Evolutionary conservation across 169 alveolate species (phyloP), one percentile per base, ranked within the genome.

Genomic region (Plasmodium blacklocki): DNA sequence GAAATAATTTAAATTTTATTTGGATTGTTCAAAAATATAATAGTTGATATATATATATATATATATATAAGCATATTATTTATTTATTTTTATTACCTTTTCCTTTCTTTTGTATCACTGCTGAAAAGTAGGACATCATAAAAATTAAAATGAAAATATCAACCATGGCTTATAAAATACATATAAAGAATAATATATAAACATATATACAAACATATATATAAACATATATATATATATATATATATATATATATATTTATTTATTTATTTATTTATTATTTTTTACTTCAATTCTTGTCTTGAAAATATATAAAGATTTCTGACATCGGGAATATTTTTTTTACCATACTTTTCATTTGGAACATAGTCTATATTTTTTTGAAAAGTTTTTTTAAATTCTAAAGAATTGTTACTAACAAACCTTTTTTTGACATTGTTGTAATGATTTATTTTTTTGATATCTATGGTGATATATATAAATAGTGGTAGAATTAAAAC

Each of bases 311-410:
- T 66, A 29, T 14, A 11, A 19, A 71, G 63, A 39, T 32, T 66
- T 54, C 62, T 59, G 15, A 56, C 18, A n/a, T 80, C 83, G 3
- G 71, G 68, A 8, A 32, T 21, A 52, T 54, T 52, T 58, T 47
- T 80, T 49, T 73, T 67, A 9, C 90, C 90, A 58, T 21, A 7
- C n/a, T 71, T 67, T 80, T 43, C 68, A 47, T 21, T 80, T 18
- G 49, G 19, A n/a, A 19, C 3, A 26, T 80, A 43, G 15, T 26
- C 2, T 14, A 19, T 47, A 12, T 68, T 73, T 32, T 62, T 49
- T n/a, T 80, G 83, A 29, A 80, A 29, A 29, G 70, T 67, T 15
- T 21, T n/a, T 21, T 80, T 80, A 23, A 68, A 67, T 21, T 80
- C 66, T 18, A 59, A 47, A 19, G 83, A 49, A 12, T 78, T 11